Percentiles rank a stretch among this genome's conserved stretches.
Evolutionary conservation across 169 alveolate genomes (phyloP).

Genomic region (Plasmodium relictum): DNA sequence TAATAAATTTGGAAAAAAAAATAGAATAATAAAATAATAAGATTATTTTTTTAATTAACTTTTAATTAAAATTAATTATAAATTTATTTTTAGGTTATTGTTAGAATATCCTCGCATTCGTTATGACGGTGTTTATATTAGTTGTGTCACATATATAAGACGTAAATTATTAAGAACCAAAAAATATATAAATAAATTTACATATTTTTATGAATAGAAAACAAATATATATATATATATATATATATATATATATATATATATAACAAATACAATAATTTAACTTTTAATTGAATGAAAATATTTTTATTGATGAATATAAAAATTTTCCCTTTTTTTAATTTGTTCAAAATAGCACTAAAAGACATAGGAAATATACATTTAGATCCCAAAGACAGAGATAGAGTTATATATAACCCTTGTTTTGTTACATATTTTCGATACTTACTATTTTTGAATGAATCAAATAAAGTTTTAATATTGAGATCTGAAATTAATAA

Average conservation of each 20-base stretch:
- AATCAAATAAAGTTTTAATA: conserved; percentile 53
- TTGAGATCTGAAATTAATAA: conserved; percentile 57
- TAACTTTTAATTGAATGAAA: neutral
- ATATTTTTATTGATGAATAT: neutral
- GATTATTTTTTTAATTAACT: neutral
- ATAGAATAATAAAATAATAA: neutral
- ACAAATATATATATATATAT: conserved; percentile 1
- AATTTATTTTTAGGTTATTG: conserved; percentile 22
- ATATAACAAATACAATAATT: no score
- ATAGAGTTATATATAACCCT: conserved; percentile 57
- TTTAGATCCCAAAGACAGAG: conserved; percentile 73
- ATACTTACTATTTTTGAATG: conserved; percentile 39
- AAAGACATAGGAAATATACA: conserved; percentile 69
- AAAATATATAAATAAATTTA: neutral
- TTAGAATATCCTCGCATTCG: conserved; percentile 67
- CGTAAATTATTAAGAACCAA: conserved; percentile 17
- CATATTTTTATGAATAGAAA: neutral
- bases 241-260: conserved; percentile 9
- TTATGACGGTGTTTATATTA: conserved; percentile 62
- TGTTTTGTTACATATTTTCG: conserved; percentile 70
- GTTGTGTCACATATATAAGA: conserved; percentile 65
- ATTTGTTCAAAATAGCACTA: conserved; percentile 6
- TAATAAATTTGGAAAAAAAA: neutral
- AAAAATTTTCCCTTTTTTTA: neutral
- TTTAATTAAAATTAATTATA: neutral